Evolutionary conservation across 495 filamentous ascomycete species (phyloP).

Genomic region (Rhypophila decipiens): DNA sequence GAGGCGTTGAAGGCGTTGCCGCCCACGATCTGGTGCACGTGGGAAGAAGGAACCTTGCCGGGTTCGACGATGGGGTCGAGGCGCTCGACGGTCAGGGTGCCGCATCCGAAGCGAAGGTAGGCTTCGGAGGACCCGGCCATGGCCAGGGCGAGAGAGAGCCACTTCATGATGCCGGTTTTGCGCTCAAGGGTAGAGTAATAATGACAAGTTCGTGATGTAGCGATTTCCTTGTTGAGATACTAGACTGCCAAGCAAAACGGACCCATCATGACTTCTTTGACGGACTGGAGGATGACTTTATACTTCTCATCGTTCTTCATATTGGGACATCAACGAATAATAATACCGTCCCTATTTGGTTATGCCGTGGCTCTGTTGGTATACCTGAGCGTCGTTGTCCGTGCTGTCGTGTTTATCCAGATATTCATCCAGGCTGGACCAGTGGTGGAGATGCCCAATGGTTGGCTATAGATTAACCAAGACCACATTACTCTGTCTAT

Average conservation of each 20-base stretch:
- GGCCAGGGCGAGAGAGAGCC: conserved; percentile 25
- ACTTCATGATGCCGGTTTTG: conserved; percentile 34
- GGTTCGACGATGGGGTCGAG: conserved; percentile 35
- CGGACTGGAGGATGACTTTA: too few species aligned
- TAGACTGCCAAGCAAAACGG: too few species aligned
- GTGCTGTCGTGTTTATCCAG: not conserved
- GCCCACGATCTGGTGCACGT: conserved; percentile 40
- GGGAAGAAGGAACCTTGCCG: conserved; percentile 26
- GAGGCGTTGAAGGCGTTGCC: conserved; percentile 41
- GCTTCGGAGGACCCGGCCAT: conserved; percentile 31
- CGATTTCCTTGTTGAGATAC: too few species aligned
- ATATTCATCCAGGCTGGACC: not conserved
- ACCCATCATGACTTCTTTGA: too few species aligned
- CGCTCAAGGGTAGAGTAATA: too few species aligned
- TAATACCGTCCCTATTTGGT: not conserved
- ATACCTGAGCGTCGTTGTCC: not conserved
- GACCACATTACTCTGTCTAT: too few species aligned
- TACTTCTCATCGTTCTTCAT: too few species aligned
- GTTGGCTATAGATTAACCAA: not conserved
- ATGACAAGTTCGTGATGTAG: too few species aligned
- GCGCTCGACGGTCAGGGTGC: conserved; percentile 34
- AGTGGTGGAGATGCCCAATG: not conserved
- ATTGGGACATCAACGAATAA: too few species aligned
- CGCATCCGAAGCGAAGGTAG: conserved; percentile 37
- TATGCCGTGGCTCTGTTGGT: not conserved